Conservation (phyloP, 1,139 yeast genomes). For the Pichia cactophila region DNA sequence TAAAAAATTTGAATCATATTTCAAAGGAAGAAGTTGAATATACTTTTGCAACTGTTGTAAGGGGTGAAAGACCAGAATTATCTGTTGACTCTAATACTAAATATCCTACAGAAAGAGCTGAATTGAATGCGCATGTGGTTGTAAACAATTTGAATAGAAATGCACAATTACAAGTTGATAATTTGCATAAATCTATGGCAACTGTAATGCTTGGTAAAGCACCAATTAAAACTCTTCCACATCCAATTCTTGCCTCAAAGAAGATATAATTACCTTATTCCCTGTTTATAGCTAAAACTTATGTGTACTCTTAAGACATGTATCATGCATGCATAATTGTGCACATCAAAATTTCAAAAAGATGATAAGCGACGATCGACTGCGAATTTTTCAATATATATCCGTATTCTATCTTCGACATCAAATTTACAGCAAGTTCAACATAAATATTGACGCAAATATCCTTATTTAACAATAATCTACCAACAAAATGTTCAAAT, state of each 20-base stretch:
- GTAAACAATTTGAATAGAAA: conserved; percentile 25
- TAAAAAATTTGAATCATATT: conserved; percentile 12
- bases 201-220: conserved; percentile 17
- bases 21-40: conserved; percentile 17
- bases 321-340: too few relatives aligned
- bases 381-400: background rate
- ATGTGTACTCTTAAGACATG: background rate
- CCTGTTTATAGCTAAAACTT: conserved; percentile 2
- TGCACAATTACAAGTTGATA: conserved; percentile 25
- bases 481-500: conserved; percentile 2
- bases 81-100: conserved; percentile 13
- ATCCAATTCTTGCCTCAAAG: conserved; percentile 18
- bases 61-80: conserved; percentile 24
- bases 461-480: background rate
- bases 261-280: conserved; percentile 4
- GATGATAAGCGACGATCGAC: conserved; percentile 2
- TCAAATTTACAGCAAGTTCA: background rate
- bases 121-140: conserved; percentile 25
- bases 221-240: conserved; percentile 19
- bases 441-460: background rate
- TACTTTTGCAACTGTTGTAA: conserved; percentile 21
- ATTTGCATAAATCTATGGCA: conserved; percentile 16
- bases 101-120: conserved; percentile 20
- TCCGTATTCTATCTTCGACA: background rate
- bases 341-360: too few relatives aligned